Percentiles rank a stretch among this genome's conserved stretches.
Conservation (phyloP, 306 rosid genomes). For the Prosopis cineraria region DNA sequence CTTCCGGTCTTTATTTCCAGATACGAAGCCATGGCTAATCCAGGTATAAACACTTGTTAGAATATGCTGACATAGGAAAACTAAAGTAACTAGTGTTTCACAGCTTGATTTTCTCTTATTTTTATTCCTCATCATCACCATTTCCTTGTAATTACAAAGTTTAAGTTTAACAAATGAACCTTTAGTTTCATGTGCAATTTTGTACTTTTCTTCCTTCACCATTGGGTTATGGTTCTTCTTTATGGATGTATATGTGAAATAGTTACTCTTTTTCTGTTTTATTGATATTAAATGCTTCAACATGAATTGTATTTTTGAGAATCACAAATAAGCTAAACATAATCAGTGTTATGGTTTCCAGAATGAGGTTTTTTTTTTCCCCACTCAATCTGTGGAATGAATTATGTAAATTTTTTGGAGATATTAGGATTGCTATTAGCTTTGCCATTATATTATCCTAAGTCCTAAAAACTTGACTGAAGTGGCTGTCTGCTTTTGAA, state of each 20-base stretch:
- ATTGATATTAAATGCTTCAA: not conserved
- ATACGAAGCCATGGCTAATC: constrained; percentile 59
- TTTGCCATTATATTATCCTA: not conserved
- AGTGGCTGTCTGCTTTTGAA: not conserved
- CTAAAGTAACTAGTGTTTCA: not conserved
- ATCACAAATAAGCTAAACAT: not conserved
- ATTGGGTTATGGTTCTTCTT: constrained; percentile 8
- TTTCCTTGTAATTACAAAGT: not conserved
- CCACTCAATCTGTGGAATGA: not conserved
- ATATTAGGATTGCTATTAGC: constrained; percentile 10
- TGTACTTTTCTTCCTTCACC: constrained; percentile 12
- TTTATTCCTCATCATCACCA: not conserved
- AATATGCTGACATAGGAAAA: constrained; percentile 27
- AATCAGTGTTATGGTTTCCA: constrained; percentile 1
- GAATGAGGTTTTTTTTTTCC: constrained; percentile 20
- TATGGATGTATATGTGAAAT: constrained; percentile 8
- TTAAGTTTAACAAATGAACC: constrained; percentile 2
- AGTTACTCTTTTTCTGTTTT: not conserved
- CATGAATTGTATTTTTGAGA: not conserved
- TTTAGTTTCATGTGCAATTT: constrained; percentile 6
- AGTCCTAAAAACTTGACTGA: not conserved
- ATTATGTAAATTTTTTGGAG: not conserved
- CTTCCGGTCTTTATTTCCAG: constrained; percentile 63
- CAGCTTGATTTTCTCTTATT: not conserved
- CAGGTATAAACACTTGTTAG: constrained; percentile 50